A percentile compares a stretch with the other conserved stretches of the same genome.
These are phyloP conservation scores for Papiliotrema laurentii DNA, from an alignment of 1,284 basidiomycete species.

Conservation along the genomic window DNA sequence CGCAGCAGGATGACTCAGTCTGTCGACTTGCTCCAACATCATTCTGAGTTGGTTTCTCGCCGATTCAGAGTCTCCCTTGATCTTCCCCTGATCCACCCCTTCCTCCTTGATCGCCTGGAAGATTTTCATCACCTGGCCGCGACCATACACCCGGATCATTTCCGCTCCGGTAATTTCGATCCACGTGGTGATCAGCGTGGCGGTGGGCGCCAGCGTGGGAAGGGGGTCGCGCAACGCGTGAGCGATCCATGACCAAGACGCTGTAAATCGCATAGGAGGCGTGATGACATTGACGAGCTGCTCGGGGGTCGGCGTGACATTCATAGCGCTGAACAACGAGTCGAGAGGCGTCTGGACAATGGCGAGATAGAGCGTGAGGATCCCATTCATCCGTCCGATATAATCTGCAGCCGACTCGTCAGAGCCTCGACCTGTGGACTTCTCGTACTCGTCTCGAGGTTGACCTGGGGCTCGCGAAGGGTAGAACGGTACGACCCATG, in stretches of 20 bases:
- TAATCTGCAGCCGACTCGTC: slow-evolving; percentile 63
- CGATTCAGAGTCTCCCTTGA: slow-evolving; percentile 33
- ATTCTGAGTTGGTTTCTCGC: slow-evolving; percentile 27
- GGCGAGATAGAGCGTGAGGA: slow-evolving; percentile 83
- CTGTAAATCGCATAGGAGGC: slow-evolving; percentile 59
- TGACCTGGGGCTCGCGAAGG: slow-evolving; percentile 46
- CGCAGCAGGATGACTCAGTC: not conserved
- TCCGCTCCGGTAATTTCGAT: slow-evolving; percentile 67
- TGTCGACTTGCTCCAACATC: slow-evolving; percentile 18
- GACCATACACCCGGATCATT: slow-evolving; percentile 62
- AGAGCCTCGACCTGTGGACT: slow-evolving; percentile 59
- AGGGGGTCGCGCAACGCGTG: slow-evolving; percentile 29
- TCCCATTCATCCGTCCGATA: slow-evolving; percentile 68
- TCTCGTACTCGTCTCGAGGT: slow-evolving; percentile 57
- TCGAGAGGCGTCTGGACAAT: slow-evolving; percentile 56
- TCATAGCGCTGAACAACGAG: slow-evolving; percentile 33
- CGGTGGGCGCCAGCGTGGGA: slow-evolving; percentile 25
- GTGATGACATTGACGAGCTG: slow-evolving; percentile 51
- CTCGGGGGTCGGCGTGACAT: slow-evolving; percentile 47
- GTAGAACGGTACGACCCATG: slow-evolving; percentile 52
- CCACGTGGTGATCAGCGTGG: slow-evolving; percentile 51
- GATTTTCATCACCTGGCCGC: slow-evolving; percentile 69
- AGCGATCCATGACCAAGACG: slow-evolving; percentile 61
- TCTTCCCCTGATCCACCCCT: slow-evolving; percentile 31
- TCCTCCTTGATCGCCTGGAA: slow-evolving; percentile 63